Percentiles rank a stretch among this genome's conserved stretches.
Evolutionary conservation across 2,329 filamentous ascomycete species (phyloP).

Genomic region (Colletotrichum tofieldiae): DNA sequence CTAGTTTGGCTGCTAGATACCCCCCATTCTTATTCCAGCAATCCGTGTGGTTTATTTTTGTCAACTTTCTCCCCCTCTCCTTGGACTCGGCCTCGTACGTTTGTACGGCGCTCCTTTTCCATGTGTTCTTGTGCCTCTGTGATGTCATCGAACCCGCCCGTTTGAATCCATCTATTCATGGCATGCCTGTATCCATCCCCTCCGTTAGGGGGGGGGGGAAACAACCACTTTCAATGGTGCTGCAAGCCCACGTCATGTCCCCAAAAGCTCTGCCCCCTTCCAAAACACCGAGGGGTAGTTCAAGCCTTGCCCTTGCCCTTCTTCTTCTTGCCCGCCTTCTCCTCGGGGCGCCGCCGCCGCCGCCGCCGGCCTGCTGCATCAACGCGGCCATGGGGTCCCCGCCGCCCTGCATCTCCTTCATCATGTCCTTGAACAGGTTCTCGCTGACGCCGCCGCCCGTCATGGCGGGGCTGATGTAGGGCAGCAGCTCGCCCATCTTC

Average conservation of each 20-base stretch:
- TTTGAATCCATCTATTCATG: not conserved
- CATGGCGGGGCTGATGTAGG: slow-evolving; percentile 89
- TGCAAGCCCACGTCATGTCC: not conserved
- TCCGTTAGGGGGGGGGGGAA: not conserved
- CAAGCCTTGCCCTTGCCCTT: slow-evolving; percentile 62
- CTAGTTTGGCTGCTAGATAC: slow-evolving; percentile 38
- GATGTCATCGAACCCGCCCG: not conserved
- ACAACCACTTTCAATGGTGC: not conserved
- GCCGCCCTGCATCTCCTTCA: slow-evolving; percentile 85
- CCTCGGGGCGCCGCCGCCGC: slow-evolving; percentile 50
- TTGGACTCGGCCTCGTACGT: not conserved
- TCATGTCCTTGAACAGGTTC: slow-evolving; percentile 96
- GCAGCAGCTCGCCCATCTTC: slow-evolving; percentile 89
- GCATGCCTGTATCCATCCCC: not conserved
- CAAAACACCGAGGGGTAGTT: slow-evolving; percentile 15
- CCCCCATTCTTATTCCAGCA: slow-evolving; percentile 20
- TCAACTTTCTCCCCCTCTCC: not conserved
- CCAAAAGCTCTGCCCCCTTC: not conserved
- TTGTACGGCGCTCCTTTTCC: not conserved
- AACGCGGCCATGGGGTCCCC: slow-evolving; percentile 63
- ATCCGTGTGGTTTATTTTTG: not conserved
- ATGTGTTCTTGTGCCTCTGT: slow-evolving; percentile 12
- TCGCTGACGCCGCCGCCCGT: slow-evolving; percentile 95
- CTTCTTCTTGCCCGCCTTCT: slow-evolving; percentile 66
- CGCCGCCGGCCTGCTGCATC: slow-evolving; percentile 55